Evolutionary conservation across 805 yeast genomes (phyloP).

Genomic region (Saccharomycopsis malanga): DNA sequence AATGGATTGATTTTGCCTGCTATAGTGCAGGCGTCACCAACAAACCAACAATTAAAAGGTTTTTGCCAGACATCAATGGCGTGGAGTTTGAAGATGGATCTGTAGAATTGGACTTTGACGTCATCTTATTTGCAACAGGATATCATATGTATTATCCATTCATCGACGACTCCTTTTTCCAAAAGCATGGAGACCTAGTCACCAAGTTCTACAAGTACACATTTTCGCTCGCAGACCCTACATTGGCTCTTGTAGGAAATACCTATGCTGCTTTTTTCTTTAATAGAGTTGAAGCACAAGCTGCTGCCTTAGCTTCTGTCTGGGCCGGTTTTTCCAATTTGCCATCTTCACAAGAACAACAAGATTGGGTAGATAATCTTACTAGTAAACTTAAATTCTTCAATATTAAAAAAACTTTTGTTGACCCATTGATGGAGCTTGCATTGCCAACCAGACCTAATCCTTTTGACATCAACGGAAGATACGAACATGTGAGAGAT

Average conservation of each 20-base stretch:
- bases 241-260: conserved; percentile 36
- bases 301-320: conserved; percentile 48
- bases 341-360: conserved; percentile 36
- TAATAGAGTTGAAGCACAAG: conserved; percentile 42
- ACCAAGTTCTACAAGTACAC: conserved; percentile 30
- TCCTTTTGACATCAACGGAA: conserved; percentile 27
- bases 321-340: conserved; percentile 38
- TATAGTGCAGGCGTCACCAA: conserved; percentile 29
- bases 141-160: conserved; percentile 43
- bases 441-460: conserved; percentile 26
- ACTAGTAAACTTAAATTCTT: conserved; percentile 28
- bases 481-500: conserved; percentile 25
- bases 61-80: conserved; percentile 25
- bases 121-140: conserved; percentile 44
- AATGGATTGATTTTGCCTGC: conserved; percentile 36
- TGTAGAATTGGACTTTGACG: conserved; percentile 30
- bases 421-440: conserved; percentile 25
- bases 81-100: conserved; percentile 32
- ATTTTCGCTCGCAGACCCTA: conserved; percentile 37
- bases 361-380: conserved; percentile 27
- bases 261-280: conserved; percentile 38
- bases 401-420: conserved; percentile 27
- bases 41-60: conserved; percentile 28
- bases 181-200: conserved; percentile 21
- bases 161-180: conserved; percentile 26